Evolutionary conservation across 768 basidiomycete species (phyloP), one percentile per base, ranked within the genome.

Genomic region (Grammothele lineata): DNA sequence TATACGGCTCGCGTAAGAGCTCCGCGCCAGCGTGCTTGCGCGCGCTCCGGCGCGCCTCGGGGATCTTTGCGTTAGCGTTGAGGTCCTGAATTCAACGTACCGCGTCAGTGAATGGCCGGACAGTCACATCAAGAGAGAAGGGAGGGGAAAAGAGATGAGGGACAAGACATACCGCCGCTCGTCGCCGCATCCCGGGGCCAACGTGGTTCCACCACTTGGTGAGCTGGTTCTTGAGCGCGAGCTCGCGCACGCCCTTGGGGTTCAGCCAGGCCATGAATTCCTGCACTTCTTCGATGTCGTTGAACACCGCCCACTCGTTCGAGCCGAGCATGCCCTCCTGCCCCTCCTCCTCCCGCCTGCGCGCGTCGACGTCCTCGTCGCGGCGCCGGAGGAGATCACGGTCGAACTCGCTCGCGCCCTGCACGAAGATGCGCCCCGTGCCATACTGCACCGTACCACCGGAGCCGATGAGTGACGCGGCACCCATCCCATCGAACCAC

Each of bases 401-500:
- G 53, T 97, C 96, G 59, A 82, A 79, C 56, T 85, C 80, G 54
- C 85, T 88, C 21, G 91, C 90, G 0, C 95, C 96, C 66, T 99
- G 96, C 23, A 99, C 66, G 63, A 97, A 96, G 39, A 99, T 61
- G 43, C 95, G 73, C 5, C 93, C 96, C 17, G 92, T 84, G 9
- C 92, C 92, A 59, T 91, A 95, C 63, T 85, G 77, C 23, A 85
- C 78, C 23, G 82, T 77, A 3, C 87, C 88, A 14, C 88, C 88
- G 53, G 80, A 83, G 33, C 83, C 85, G 47, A 92, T 72, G 43
- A 95, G 67, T 37, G 85, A 83, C 38, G 83, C 85, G 5, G 85
- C 83, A 6, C 95, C 95, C 75, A 93, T 79, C 9, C 95, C 95
- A 66, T 99, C 95, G 62, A 97, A 91, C 95, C 95, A 99, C 95